phyloP scores from a whole-genome alignment of 164 flowering plant species.

The Litsea cubeba region DNA sequence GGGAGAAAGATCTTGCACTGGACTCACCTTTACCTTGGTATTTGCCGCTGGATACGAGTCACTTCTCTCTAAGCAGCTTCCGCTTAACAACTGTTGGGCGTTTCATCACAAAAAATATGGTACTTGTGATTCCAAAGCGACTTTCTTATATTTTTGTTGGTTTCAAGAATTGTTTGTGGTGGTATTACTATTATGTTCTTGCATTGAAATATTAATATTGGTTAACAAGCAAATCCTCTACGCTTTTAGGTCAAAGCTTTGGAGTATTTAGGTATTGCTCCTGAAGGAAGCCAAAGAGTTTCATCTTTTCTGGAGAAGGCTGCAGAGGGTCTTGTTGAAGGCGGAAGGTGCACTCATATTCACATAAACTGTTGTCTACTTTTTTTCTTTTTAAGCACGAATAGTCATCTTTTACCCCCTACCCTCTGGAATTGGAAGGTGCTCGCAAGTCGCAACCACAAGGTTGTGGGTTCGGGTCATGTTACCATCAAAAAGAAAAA shows the following conservation, averaged over 20 bases:
- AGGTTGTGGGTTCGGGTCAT: too few species aligned
- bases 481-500: too few species aligned
- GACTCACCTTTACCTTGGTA: slow-evolving; percentile 92
- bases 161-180: background rate
- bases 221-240: background rate
- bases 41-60: slow-evolving; percentile 69
- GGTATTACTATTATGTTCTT: background rate
- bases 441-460: too few species aligned
- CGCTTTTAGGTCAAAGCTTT: slow-evolving; percentile 63
- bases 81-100: slow-evolving; percentile 78
- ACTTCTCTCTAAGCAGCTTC: slow-evolving; percentile 74
- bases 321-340: slow-evolving; percentile 87
- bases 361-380: too few species aligned
- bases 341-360: slow-evolving; percentile 64
- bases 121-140: slow-evolving; percentile 17
- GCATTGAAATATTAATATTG: background rate
- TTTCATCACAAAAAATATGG: slow-evolving; percentile 83
- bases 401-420: too few species aligned
- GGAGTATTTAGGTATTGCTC: slow-evolving; percentile 77
- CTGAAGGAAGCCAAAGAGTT: slow-evolving; percentile 91
- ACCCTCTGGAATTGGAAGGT: too few species aligned
- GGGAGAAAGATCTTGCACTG: slow-evolving; percentile 86
- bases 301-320: slow-evolving; percentile 88
- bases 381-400: too few species aligned
- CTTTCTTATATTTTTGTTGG: background rate